Conservation (phyloP, 371 early-diverging fungal species). For the Mucor plumbeus region DNA sequence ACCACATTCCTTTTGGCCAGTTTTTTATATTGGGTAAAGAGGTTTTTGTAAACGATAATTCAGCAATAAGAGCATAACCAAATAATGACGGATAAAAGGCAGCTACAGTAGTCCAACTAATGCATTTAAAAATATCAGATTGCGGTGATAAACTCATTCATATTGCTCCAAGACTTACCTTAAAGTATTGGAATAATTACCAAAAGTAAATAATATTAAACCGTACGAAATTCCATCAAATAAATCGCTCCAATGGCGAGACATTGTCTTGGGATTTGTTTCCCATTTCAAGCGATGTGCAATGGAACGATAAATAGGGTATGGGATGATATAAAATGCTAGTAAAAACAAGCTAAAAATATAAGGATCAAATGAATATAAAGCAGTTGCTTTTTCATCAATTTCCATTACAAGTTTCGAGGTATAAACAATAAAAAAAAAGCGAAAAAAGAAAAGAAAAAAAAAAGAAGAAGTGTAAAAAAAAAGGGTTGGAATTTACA, state of each 20-base stretch:
- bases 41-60: constrained; percentile 73
- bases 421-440: too few species aligned
- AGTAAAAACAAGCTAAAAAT: constrained; percentile 57
- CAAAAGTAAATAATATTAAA: constrained; percentile 77
- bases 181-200: constrained; percentile 79
- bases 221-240: constrained; percentile 62
- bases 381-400: constrained; percentile 18
- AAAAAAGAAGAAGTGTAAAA: neutral
- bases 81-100: constrained; percentile 75
- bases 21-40: constrained; percentile 68
- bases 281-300: constrained; percentile 72
- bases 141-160: too few species aligned
- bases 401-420: neutral
- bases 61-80: constrained; percentile 68
- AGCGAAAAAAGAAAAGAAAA: too few species aligned
- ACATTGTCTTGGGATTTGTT: constrained; percentile 61
- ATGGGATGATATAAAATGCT: constrained; percentile 57
- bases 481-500: neutral
- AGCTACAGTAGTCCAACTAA: constrained; percentile 70
- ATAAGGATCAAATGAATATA: constrained; percentile 54
- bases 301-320: constrained; percentile 57
- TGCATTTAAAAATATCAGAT: too few species aligned
- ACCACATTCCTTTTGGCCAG: constrained; percentile 76
- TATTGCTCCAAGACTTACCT: constrained; percentile 31
- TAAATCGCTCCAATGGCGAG: constrained; percentile 70